Evolutionary conservation across 495 filamentous ascomycete genomes (phyloP).

Genomic region (Pseudotulostoma volvatum): DNA sequence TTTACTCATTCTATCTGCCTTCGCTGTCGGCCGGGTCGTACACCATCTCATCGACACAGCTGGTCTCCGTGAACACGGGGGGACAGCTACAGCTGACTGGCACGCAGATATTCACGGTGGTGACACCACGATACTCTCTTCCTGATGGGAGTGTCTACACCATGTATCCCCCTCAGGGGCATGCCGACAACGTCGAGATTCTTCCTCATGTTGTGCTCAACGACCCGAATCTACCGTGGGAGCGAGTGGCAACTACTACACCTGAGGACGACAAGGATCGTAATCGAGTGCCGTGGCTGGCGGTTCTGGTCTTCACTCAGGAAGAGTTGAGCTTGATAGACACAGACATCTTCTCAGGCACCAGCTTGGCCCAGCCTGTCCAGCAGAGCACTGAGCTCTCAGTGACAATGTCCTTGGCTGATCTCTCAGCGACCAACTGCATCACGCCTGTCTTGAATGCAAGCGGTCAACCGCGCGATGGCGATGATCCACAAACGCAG

Average conservation of each 20-base stretch:
- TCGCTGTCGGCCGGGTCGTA: conserved; percentile 12
- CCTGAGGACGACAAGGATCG: conserved; percentile 5
- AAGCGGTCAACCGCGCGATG: conserved; percentile 5
- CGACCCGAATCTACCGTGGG: conserved; percentile 35
- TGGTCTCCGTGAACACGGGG: conserved; percentile 1
- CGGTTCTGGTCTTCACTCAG: conserved; percentile 18
- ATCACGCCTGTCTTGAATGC: conserved; percentile 2
- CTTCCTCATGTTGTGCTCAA: conserved; percentile 35
- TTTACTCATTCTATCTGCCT: conserved; percentile 18
- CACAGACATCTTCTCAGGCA: not conserved
- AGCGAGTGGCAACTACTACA: conserved; percentile 7
- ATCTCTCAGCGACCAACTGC: conserved; percentile 4
- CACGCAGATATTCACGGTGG: conserved; percentile 15
- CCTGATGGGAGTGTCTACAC: conserved; percentile 14
- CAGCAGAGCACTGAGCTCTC: not conserved
- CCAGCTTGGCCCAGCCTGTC: not conserved
- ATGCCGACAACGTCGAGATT: conserved; percentile 14
- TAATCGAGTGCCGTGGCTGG: conserved; percentile 22
- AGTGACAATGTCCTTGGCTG: not conserved
- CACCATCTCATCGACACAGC: conserved; percentile 9
- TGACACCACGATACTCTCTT: conserved; percentile 18
- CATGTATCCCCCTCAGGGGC: conserved; percentile 26
- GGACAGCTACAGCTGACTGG: not conserved
- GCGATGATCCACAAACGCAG: conserved; percentile 9
- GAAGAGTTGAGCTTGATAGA: conserved; percentile 2